Conservation (phyloP, 2,329 filamentous ascomycete genomes). For the Helicocarpus griseus region DNA sequence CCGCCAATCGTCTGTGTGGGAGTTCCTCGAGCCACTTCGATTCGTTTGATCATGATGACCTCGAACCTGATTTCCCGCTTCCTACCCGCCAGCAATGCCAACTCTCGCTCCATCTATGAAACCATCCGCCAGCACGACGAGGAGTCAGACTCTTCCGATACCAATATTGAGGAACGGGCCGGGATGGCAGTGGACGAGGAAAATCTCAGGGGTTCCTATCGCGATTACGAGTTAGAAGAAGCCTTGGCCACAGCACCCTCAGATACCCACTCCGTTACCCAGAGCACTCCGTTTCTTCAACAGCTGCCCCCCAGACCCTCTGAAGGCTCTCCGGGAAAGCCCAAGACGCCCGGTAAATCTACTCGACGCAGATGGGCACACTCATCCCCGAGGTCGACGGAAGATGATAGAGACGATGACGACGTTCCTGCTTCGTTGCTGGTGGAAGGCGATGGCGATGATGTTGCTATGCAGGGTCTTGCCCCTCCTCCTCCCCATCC, state of each 20-base stretch:
- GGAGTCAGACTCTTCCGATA: conserved; percentile 31
- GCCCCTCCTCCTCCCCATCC: conserved; percentile 25
- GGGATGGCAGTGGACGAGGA: conserved; percentile 41
- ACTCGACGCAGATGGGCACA: conserved; percentile 22
- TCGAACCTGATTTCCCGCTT: conserved; percentile 46
- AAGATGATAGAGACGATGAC: conserved; percentile 19
- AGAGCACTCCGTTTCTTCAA: conserved; percentile 32
- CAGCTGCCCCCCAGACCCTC: conserved; percentile 18
- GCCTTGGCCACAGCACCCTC: conserved; percentile 41
- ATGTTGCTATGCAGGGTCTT: conserved; percentile 28
- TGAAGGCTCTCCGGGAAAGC: conserved; percentile 10
- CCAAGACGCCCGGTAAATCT: conserved; percentile 2
- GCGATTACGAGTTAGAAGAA: conserved; percentile 48
- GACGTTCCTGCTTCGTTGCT: conserved; percentile 54
- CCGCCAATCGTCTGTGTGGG: background rate
- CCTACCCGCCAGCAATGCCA: conserved; percentile 30
- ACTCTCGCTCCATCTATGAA: conserved; percentile 21
- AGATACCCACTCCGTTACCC: conserved; percentile 38
- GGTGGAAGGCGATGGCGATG: conserved; percentile 42
- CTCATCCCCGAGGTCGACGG: conserved; percentile 16
- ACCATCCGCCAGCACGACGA: conserved; percentile 21
- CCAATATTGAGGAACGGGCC: conserved; percentile 36
- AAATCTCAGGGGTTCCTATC: conserved; percentile 41
- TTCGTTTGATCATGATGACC: conserved; percentile 39
- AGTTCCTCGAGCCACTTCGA: background rate